phyloP scores from a whole-genome alignment of 2,329 filamentous ascomycete genomes.

The Sordariomycetes sp. region DNA sequence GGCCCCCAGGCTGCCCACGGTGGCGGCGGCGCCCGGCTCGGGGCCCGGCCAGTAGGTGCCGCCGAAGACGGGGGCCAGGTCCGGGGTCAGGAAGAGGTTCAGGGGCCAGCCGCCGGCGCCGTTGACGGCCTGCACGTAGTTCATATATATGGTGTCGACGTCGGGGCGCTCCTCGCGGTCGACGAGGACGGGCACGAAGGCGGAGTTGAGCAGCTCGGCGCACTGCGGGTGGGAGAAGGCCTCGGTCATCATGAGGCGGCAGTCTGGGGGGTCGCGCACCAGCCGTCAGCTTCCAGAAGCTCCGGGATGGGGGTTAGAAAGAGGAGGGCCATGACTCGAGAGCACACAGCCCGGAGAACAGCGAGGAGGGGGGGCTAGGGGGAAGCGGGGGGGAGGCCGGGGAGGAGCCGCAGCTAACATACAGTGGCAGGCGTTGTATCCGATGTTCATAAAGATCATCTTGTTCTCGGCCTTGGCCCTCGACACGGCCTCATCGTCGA shows the following conservation, averaged over 20 bases:
- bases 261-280: slow-evolving; percentile 37
- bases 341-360: background rate
- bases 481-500: slow-evolving; percentile 65
- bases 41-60: slow-evolving; percentile 93
- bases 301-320: background rate
- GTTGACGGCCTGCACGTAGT: slow-evolving; percentile 90
- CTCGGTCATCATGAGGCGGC: slow-evolving; percentile 86
- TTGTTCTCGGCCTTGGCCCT: slow-evolving; percentile 75
- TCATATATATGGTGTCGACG: slow-evolving; percentile 95
- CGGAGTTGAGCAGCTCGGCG: slow-evolving; percentile 70
- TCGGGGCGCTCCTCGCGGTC: slow-evolving; percentile 92
- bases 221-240: slow-evolving; percentile 79
- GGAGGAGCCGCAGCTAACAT: slow-evolving; percentile 23
- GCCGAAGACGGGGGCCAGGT: slow-evolving; percentile 88
- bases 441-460: slow-evolving; percentile 86
- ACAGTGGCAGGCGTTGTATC: slow-evolving; percentile 95
- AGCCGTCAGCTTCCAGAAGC: slow-evolving; percentile 9
- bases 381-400: background rate
- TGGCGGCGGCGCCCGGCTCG: slow-evolving; percentile 37
- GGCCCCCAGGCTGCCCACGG: slow-evolving; percentile 18
- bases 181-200: slow-evolving; percentile 85
- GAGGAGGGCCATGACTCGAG: background rate
- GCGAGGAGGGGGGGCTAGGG: background rate
- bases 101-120: slow-evolving; percentile 88
- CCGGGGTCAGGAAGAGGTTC: slow-evolving; percentile 92